These are phyloP conservation scores for Solanum aculeatissimum DNA, from an alignment of 305 asterid species.

Conservation along the genomic window DNA sequence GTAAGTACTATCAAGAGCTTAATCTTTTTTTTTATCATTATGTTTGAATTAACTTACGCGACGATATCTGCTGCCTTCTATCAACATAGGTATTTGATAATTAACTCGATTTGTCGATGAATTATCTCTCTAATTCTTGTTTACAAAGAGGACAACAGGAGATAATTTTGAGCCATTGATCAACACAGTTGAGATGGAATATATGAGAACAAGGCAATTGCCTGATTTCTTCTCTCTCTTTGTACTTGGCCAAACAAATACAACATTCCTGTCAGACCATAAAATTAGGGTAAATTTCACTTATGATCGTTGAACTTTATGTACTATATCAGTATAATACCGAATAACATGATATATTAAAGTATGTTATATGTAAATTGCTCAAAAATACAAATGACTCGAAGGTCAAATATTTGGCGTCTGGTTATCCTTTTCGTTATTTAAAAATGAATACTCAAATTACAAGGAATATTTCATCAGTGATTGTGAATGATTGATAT, in stretches of 20 bases:
- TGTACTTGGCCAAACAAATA: constrained; percentile 72
- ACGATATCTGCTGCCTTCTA: not conserved
- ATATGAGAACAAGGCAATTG: constrained; percentile 66
- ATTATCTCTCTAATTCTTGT: constrained; percentile 47
- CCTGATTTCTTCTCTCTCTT: constrained; percentile 76
- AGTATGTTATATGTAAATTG: not conserved
- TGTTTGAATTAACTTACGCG: not conserved
- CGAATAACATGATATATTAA: not conserved
- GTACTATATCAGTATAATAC: not conserved
- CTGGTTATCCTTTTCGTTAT: not conserved
- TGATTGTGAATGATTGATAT: not conserved
- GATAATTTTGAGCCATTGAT: constrained; percentile 85
- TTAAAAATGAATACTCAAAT: too few relatives aligned
- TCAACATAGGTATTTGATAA: not conserved
- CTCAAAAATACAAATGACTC: not conserved
- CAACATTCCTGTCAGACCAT: constrained; percentile 60
- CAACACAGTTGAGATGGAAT: constrained; percentile 86
- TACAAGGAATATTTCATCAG: not conserved
- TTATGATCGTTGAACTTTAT: not conserved
- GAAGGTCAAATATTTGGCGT: not conserved
- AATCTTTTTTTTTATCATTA: not conserved
- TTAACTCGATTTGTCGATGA: not conserved
- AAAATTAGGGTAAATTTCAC: not conserved
- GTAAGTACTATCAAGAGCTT: not conserved
- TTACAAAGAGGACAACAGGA: constrained; percentile 55